Evolutionary conservation across 2,329 filamentous ascomycete genomes (phyloP).

Genomic region (Monascus ruber): DNA sequence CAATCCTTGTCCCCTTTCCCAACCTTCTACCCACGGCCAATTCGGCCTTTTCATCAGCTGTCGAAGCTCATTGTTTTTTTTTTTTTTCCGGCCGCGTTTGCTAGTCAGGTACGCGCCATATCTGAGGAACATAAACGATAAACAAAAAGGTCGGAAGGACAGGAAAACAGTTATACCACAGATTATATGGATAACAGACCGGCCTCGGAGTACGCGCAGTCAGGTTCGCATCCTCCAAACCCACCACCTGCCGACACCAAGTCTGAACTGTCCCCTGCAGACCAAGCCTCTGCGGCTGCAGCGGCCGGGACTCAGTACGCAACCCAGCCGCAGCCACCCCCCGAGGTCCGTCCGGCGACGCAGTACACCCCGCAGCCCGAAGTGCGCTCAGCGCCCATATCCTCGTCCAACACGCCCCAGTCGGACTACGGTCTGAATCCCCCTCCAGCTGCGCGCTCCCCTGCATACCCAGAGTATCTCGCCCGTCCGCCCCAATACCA

Average conservation of each 20-base stretch:
- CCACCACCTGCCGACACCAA: conserved; percentile 45
- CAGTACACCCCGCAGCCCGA: conserved; percentile 79
- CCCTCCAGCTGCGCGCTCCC: conserved; percentile 60
- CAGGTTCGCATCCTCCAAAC: conserved; percentile 63
- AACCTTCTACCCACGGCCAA: too few relatives aligned
- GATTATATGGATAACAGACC: conserved; percentile 48
- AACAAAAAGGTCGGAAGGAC: neutral
- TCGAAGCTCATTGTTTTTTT: neutral
- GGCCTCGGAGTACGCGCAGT: conserved; percentile 69
- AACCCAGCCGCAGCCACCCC: conserved; percentile 28
- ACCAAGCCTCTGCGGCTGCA: conserved; percentile 63
- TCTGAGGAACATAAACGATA: too few relatives aligned
- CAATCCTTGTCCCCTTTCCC: too few relatives aligned
- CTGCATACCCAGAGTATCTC: conserved; percentile 78
- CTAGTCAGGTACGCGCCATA: neutral
- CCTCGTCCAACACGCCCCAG: conserved; percentile 69
- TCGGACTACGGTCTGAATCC: conserved; percentile 80
- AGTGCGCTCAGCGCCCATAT: conserved; percentile 60
- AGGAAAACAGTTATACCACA: conserved; percentile 3
- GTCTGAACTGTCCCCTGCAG: conserved; percentile 73
- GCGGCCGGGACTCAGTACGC: conserved; percentile 39
- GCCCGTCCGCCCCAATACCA: conserved; percentile 65
- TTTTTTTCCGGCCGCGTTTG: neutral
- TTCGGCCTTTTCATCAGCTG: too few relatives aligned
- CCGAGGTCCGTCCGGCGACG: conserved; percentile 28